Base-by-base conservation (phyloP, 805 yeast species). In the Starmerella etchellsii region DNA sequence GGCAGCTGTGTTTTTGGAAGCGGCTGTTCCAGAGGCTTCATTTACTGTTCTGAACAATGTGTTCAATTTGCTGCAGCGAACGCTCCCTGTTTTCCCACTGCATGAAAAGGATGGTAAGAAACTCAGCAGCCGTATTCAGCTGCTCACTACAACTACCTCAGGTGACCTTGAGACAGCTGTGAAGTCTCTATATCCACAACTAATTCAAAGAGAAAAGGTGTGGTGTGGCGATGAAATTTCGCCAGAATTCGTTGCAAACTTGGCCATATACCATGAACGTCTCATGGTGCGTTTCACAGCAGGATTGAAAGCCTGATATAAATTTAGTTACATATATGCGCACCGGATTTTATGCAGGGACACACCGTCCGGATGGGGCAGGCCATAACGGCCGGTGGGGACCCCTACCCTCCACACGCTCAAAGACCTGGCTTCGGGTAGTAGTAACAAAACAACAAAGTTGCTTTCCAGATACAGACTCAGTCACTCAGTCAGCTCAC, bases 81-180 rank as follows among this genome's bases (percentile, higher is more conserved):
- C 39, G 5, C 30, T 38, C 8, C 15, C 24, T 5, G 52, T 44
- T 18, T 49, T 37, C 42, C 53, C 53, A 2, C 24, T 42, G 14
- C 28, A 21, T 15, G 18, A 21, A n/a, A 8, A n/a, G 7, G 40
- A 49, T 21, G 52, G 52, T 4, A 33, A 19, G 3, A 22, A 20
- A n/a, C 18, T 49, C 2, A 19, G 32, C 14, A 3, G 22, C n/a
- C 35, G 49, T 3, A 28, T 48, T 6, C 35, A 31, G 34, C 37
- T 40, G 18, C 40, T 48, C 7, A 37, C 47, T 2, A 34, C 43
- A 1, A 28, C 21, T 3, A 37, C 37, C 15, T 26, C 34, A 15
- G 43, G 41, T 10, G 53, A 49, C 35, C 32, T 49, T 2, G 41
- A 35, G n/a, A 44, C 49, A 1, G 48, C 51, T 6, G 52, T 52